phyloP scores from a whole-genome alignment of 306 rosid genomes.

The Mimosa pudica region DNA sequence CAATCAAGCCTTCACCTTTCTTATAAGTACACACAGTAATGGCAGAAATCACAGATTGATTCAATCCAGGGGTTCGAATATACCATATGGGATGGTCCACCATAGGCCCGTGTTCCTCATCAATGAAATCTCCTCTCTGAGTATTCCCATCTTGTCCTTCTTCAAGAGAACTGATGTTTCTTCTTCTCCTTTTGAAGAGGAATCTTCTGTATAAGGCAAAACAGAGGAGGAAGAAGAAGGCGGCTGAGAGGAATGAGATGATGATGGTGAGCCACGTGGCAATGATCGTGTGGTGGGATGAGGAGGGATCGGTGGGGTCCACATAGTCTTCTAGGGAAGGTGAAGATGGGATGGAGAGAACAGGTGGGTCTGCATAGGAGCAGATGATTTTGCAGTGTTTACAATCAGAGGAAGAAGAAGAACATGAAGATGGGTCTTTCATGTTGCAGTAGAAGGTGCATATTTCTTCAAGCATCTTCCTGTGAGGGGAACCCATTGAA shows the following conservation, averaged over 20 bases:
- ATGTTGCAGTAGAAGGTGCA: not conserved
- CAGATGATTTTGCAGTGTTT: not conserved
- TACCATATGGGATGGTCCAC: slow-evolving; percentile 86
- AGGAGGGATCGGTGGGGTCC: not conserved
- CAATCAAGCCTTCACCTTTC: slow-evolving; percentile 74
- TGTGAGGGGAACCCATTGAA: slow-evolving; percentile 43
- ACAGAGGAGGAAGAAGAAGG: slow-evolving; percentile 44
- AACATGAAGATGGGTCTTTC: not conserved
- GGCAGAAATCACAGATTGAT: slow-evolving; percentile 55
- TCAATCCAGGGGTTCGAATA: slow-evolving; percentile 79
- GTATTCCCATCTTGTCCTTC: not conserved
- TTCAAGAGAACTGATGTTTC: no score
- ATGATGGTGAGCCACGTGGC: slow-evolving; percentile 17
- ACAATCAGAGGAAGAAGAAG: slow-evolving; percentile 1
- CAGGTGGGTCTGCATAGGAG: not conserved
- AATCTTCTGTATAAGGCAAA: slow-evolving; percentile 42
- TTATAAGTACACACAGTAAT: slow-evolving; percentile 64
- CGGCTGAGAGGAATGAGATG: slow-evolving; percentile 32
- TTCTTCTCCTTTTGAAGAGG: slow-evolving; percentile 25
- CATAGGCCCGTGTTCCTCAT: slow-evolving; percentile 58
- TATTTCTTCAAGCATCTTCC: slow-evolving; percentile 28
- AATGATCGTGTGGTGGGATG: slow-evolving; percentile 14
- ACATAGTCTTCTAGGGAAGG: not conserved
- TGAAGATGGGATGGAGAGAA: not conserved
- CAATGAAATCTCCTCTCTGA: slow-evolving; percentile 44